Conservation (phyloP, 208 protist genomes). For the Angomonas ambiguus region DNA sequence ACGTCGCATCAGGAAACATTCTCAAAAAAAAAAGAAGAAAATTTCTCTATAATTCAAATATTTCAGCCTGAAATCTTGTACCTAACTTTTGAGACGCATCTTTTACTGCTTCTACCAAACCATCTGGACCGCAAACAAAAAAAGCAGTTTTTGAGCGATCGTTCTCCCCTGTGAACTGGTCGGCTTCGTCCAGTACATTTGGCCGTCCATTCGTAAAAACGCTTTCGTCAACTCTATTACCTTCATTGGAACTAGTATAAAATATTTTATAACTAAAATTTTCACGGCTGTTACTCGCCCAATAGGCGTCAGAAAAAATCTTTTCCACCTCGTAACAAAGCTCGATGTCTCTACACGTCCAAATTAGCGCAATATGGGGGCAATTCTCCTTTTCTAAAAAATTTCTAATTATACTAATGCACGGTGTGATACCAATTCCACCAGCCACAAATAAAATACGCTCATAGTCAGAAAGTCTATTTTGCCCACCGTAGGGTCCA, state of each 20-base stretch:
- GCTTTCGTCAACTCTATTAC: neutral
- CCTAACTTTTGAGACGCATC: neutral
- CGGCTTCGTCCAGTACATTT: too few species aligned
- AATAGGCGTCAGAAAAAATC: neutral
- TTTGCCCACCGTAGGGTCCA: neutral
- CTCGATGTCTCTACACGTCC: neutral
- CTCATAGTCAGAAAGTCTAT: slow-evolving; percentile 13
- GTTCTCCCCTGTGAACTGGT: too few species aligned
- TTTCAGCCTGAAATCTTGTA: neutral
- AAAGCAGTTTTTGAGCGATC: neutral
- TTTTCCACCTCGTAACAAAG: neutral
- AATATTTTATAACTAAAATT: neutral
- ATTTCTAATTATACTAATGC: neutral
- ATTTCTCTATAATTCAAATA: slow-evolving; percentile 4
- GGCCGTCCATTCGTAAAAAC: too few species aligned
- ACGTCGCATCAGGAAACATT: neutral
- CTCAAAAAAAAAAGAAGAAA: neutral
- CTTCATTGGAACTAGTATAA: neutral
- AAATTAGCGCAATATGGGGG: neutral
- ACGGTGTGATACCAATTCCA: slow-evolving; percentile 33
- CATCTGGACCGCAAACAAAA: neutral
- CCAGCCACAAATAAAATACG: slow-evolving; percentile 28
- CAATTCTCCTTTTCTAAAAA: neutral
- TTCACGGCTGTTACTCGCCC: neutral
- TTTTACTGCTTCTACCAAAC: neutral